phyloP scores from a whole-genome alignment of 164 flowering plant genomes.

The Amborella trichopoda region DNA sequence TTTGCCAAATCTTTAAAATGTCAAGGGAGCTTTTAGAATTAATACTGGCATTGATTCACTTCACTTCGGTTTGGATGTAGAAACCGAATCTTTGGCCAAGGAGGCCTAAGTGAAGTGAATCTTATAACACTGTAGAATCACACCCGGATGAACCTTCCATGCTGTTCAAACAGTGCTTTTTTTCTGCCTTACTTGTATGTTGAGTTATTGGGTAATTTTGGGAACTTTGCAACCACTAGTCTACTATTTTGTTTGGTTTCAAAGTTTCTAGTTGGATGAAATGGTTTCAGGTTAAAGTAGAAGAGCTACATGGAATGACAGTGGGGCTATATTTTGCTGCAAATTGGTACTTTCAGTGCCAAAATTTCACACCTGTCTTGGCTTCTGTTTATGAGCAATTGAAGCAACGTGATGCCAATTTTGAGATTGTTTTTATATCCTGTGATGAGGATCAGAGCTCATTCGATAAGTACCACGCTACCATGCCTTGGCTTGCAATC shows the following conservation, averaged over 20 bases:
- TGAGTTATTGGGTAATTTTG: neutral
- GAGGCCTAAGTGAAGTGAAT: neutral
- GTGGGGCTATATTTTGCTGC: conserved; percentile 23
- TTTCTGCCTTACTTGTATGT: neutral
- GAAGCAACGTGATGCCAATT: conserved; percentile 11
- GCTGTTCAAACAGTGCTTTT: neutral
- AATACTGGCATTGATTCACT: neutral
- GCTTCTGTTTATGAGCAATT: conserved; percentile 11
- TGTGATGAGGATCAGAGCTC: conserved; percentile 19
- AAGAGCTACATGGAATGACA: conserved; percentile 14
- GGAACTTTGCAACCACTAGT: neutral
- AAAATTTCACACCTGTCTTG: conserved; percentile 16
- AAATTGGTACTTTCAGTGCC: conserved; percentile 22
- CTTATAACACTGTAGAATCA: neutral
- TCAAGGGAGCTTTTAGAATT: neutral
- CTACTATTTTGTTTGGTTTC: neutral
- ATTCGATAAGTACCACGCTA: conserved; percentile 8
- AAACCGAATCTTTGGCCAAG: neutral
- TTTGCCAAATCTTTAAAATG: neutral
- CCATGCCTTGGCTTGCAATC: conserved; percentile 29
- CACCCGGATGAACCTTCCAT: no score
- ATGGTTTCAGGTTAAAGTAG: conserved; percentile 15
- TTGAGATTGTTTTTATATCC: conserved; percentile 24
- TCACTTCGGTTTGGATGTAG: neutral
- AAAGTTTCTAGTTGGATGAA: neutral